Conservation (phyloP, 2,329 filamentous ascomycete species). For the Beauveria scarabaeidicola region DNA sequence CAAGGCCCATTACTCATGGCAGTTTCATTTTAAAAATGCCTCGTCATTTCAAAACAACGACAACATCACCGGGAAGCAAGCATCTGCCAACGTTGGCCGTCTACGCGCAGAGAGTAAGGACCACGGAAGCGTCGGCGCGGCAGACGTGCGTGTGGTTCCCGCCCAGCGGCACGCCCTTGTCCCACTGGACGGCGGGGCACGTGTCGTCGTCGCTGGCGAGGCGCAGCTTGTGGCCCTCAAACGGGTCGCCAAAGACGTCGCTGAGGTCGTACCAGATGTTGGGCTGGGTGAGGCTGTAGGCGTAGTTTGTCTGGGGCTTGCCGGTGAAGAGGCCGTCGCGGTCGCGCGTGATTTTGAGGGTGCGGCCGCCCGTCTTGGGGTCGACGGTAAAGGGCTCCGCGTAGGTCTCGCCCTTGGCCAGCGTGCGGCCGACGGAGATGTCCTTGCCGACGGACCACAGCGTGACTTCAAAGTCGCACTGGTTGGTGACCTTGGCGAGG, state of each 20-base stretch:
- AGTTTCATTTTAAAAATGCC: not conserved
- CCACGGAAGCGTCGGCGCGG: constrained; percentile 23
- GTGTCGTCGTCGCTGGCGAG: constrained; percentile 20
- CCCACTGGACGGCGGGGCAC: constrained; percentile 30
- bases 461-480: constrained; percentile 26
- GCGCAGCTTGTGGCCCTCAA: constrained; percentile 25
- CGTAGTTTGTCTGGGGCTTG: constrained; percentile 31
- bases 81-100: too few relatives aligned
- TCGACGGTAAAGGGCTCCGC: constrained; percentile 27
- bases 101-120: constrained; percentile 27
- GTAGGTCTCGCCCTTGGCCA: constrained; percentile 22
- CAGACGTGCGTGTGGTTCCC: constrained; percentile 32
- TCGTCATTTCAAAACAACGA: not conserved
- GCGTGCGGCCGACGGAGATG: constrained; percentile 19
- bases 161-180: constrained; percentile 24
- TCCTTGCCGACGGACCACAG: constrained; percentile 30
- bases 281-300: constrained; percentile 28
- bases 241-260: constrained; percentile 32
- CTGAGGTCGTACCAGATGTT: constrained; percentile 33
- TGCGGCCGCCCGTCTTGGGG: constrained; percentile 28
- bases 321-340: constrained; percentile 30
- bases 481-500: constrained; percentile 28
- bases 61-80: too few relatives aligned
- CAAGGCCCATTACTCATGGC: not conserved
- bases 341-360: constrained; percentile 29